Base-by-base conservation (phyloP, 1,139 yeast genomes). In the Taiozyma sp. region DNA sequence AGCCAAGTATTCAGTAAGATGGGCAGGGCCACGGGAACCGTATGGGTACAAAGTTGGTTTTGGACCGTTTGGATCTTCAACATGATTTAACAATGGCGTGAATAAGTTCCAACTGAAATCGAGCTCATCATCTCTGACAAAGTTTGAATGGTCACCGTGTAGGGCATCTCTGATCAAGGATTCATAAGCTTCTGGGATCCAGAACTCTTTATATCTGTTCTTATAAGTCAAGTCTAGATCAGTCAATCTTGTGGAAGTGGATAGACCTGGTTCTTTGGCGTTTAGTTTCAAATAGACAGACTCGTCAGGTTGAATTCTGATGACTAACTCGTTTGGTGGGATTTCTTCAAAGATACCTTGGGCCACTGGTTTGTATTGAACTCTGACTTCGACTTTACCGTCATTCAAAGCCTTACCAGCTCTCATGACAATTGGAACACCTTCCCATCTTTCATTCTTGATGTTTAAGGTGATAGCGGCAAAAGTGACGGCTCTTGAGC, bases 141-240 rank as follows among this genome's bases (percentile, higher is more conserved):
- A 93, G 74, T 91, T 91, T 54, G 98, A 86, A 72, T 93, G 99
- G 71, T 91, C 96, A 53, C 96, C 99, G 61, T 82, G 78, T 66
- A 85, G 74, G 56, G 93, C 88, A 69, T 95, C 99, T 69, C 96
- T 81, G 62, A 93, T 88, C 62, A 93, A 81, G 3, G 97, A 87
- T 74, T 95, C 99, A 70, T 93, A 93, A 46, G 98, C 99, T 75
- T 91, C 97, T 48, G 99, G 98, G 63, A 93, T 91, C 87, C 91
- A 86, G 72, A 89, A 86, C 65, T 89, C 86, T 59, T 88, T 75
- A 74, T 86, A 95, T 66, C 97, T 83, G 49, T 78, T 77, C 52
- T 85, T 74, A 70, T 93, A 93, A 44, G 95, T 87, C 67, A 95
- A 77, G 67, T 91, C 97, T 65, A 95, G 79, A 67, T 91, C 98